phyloP scores from a whole-genome alignment of 108 stramenopile genomes.

The Skeletonema menzelii region DNA sequence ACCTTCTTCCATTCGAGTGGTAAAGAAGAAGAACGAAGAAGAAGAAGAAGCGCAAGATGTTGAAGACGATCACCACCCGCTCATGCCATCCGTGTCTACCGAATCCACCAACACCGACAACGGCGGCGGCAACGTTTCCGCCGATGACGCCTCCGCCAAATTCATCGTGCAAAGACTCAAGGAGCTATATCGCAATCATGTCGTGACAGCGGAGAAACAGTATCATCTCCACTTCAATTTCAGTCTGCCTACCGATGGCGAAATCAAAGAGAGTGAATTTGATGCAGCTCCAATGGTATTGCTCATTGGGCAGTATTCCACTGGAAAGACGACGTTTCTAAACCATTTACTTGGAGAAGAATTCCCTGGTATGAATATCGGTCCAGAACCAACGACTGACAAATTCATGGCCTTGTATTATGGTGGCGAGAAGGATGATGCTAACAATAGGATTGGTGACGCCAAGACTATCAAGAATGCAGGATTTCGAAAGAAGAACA shows the following conservation, averaged over 20 bases:
- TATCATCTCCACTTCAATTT: constrained; percentile 44
- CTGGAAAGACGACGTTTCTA: constrained; percentile 81
- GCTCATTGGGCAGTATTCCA: constrained; percentile 86
- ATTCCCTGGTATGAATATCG: constrained; percentile 86
- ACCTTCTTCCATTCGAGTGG: background rate
- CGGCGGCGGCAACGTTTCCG: background rate
- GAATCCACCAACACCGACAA: background rate
- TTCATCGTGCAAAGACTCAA: constrained; percentile 30
- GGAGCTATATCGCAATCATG: constrained; percentile 25
- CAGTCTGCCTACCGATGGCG: constrained; percentile 42
- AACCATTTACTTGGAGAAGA: constrained; percentile 47
- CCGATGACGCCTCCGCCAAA: constrained; percentile 20
- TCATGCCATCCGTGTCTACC: constrained; percentile 1
- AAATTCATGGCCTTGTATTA: constrained; percentile 59
- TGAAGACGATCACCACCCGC: background rate
- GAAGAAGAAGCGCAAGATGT: background rate
- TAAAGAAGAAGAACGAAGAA: background rate
- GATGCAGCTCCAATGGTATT: constrained; percentile 87
- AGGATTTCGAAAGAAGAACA: constrained; percentile 19
- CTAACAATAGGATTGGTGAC: background rate
- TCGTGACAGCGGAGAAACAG: constrained; percentile 16
- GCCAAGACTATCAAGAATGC: constrained; percentile 1
- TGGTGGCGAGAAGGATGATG: constrained; percentile 31
- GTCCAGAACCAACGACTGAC: constrained; percentile 77
- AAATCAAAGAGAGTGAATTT: constrained; percentile 68